A percentile compares a stretch with the other conserved stretches of the same genome.
These are phyloP conservation scores for Dactylellina leptospora DNA, from an alignment of 2,329 filamentous ascomycete genomes.

Conservation along the genomic window DNA sequence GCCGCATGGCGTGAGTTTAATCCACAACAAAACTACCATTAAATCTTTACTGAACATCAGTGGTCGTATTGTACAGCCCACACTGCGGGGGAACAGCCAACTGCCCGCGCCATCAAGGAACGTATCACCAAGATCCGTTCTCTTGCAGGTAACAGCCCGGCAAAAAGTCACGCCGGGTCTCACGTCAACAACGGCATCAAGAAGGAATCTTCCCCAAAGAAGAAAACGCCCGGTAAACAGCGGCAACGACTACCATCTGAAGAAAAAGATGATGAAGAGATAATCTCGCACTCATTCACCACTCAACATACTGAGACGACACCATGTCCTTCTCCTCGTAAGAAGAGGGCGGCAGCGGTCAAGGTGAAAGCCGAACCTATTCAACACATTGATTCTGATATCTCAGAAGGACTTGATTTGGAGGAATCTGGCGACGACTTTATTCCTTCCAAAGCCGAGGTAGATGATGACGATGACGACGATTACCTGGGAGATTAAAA, in stretches of 20 bases:
- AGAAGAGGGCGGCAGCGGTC: conserved; percentile 19
- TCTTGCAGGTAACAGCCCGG: conserved; percentile 26
- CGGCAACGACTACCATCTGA: conserved; percentile 1
- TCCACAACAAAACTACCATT: background rate
- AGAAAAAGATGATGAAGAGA: conserved; percentile 37
- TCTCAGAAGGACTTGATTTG: conserved; percentile 25
- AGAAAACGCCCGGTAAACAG: conserved; percentile 30
- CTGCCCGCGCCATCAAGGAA: conserved; percentile 42
- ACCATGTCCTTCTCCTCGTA: conserved; percentile 39
- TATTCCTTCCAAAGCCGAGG: conserved; percentile 4
- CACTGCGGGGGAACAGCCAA: conserved; percentile 41
- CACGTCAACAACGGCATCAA: conserved; percentile 50
- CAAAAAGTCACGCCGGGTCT: conserved; percentile 11
- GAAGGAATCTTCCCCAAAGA: conserved; percentile 43
- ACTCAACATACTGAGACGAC: background rate
- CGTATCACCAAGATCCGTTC: conserved; percentile 45
- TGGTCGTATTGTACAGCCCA: conserved; percentile 15
- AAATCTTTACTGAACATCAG: background rate
- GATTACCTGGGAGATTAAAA: conserved; percentile 33
- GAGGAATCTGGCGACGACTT: conserved; percentile 39
- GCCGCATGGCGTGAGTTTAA: conserved; percentile 45
- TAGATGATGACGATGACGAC: conserved; percentile 33
- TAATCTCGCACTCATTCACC: conserved; percentile 20
- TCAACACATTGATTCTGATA: conserved; percentile 3
- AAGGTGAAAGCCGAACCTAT: conserved; percentile 11